Conservation (phyloP, 2,329 filamentous ascomycete genomes). For the Fusarium denticulatum region DNA sequence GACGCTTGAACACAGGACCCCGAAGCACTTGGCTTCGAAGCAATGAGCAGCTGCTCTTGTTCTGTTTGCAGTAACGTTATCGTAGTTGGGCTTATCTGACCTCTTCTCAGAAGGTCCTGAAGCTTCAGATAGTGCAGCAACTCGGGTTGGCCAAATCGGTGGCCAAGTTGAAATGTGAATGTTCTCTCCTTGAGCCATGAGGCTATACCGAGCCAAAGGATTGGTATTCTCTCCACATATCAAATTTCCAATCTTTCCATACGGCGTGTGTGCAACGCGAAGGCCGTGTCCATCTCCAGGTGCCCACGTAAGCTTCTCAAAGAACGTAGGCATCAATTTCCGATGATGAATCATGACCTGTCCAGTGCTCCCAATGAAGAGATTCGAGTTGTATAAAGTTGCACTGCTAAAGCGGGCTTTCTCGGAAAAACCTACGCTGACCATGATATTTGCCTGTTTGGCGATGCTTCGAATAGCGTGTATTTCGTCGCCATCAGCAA, state of each 20-base stretch:
- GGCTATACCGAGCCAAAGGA: slow-evolving; percentile 60
- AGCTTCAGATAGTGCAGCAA: rapidly evolving
- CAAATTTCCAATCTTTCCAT: slow-evolving; percentile 59
- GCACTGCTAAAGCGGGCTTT: slow-evolving; percentile 54
- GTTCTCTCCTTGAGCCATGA: slow-evolving; percentile 66
- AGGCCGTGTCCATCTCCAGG: slow-evolving; percentile 63
- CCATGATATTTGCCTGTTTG: slow-evolving; percentile 49
- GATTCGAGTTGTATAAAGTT: slow-evolving; percentile 62
- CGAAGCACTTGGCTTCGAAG: slow-evolving; percentile 68
- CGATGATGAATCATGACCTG: slow-evolving; percentile 61
- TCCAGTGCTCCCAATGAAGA: slow-evolving; percentile 57
- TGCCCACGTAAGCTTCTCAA: slow-evolving; percentile 65
- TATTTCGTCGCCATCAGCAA: slow-evolving; percentile 58
- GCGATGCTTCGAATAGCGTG: slow-evolving; percentile 52
- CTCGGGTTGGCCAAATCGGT: slow-evolving; percentile 61
- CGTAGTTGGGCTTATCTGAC: slow-evolving; percentile 53
- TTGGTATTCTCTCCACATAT: slow-evolving; percentile 70
- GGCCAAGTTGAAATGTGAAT: slow-evolving; percentile 67
- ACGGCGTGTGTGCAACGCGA: slow-evolving; percentile 54
- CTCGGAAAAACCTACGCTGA: slow-evolving; percentile 63
- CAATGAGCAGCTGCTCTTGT: slow-evolving; percentile 64
- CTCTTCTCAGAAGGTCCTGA: rapidly evolving
- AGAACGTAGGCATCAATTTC: slow-evolving; percentile 66
- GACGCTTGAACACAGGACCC: slow-evolving; percentile 58
- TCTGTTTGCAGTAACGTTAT: slow-evolving; percentile 64